These are phyloP conservation scores for Fusarium sarcochroum DNA, from an alignment of 2,329 filamentous ascomycete genomes.

Conservation along the genomic window DNA sequence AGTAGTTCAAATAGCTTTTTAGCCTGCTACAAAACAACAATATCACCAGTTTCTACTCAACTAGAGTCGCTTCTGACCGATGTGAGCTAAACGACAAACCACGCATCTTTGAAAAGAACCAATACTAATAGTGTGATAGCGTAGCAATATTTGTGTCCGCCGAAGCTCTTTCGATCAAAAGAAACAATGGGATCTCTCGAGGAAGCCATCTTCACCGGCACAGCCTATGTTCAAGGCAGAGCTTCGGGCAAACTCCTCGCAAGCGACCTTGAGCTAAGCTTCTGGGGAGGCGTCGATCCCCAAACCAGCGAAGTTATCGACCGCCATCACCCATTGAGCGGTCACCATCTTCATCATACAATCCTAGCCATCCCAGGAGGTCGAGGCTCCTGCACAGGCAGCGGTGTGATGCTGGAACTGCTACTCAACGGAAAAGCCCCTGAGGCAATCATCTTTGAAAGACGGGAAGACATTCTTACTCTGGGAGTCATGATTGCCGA, in stretches of 20 bases:
- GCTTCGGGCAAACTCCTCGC: conserved; percentile 50
- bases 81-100: not conserved
- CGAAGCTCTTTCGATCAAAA: not conserved
- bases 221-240: conserved; percentile 43
- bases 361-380: conserved; percentile 61
- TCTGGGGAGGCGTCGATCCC: conserved; percentile 61
- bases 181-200: conserved; percentile 24
- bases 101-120: too few species aligned
- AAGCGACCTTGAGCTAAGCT: conserved; percentile 55
- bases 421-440: conserved; percentile 58
- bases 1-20: not conserved
- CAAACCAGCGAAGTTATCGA: conserved; percentile 60
- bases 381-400: conserved; percentile 63
- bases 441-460: conserved; percentile 57
- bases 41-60: not conserved
- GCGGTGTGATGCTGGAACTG: conserved; percentile 60
- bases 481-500: conserved; percentile 60
- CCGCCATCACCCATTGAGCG: conserved; percentile 58
- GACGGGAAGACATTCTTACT: conserved; percentile 60
- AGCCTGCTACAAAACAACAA: not conserved
- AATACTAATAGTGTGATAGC: too few species aligned
- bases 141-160: not conserved
- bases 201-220: conserved; percentile 14
- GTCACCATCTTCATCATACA: conserved; percentile 48
- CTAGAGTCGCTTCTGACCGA: too few species aligned